These are phyloP conservation scores for Pulicaria dysenterica DNA, from an alignment of 129 eudicot species.

Conservation along the genomic window DNA sequence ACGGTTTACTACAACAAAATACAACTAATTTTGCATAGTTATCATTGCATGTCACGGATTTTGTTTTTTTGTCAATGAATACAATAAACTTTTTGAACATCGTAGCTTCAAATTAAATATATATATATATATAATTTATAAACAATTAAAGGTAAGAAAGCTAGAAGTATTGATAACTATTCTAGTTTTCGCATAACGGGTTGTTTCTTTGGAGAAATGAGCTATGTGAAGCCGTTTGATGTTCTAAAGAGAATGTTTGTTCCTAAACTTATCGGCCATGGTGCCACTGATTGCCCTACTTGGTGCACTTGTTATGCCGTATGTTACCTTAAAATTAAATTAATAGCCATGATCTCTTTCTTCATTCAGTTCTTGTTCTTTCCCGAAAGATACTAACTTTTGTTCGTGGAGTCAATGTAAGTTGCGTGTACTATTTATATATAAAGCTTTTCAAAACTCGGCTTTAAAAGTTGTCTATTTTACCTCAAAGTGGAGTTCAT, in stretches of 20 bases:
- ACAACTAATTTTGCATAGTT: too few relatives aligned
- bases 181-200: conserved; percentile 81
- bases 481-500: too few relatives aligned
- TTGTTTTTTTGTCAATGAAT: too few relatives aligned
- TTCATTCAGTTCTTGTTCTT: conserved; percentile 90
- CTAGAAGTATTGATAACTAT: conserved; percentile 74
- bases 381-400: conserved; percentile 75
- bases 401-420: conserved; percentile 76
- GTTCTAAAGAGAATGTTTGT: conserved; percentile 86
- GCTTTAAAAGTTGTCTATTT: not conserved
- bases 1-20: too few relatives aligned
- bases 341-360: conserved; percentile 88
- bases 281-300: conserved; percentile 92
- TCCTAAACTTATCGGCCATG: conserved; percentile 73
- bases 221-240: conserved; percentile 88
- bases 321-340: conserved; percentile 17
- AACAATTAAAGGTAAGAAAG: conserved; percentile 67
- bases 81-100: too few relatives aligned
- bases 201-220: conserved; percentile 91
- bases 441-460: conserved; percentile 1
- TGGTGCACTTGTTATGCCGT: conserved; percentile 99
- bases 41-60: too few relatives aligned
- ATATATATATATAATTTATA: too few relatives aligned
- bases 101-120: too few relatives aligned
- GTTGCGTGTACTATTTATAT: not conserved